Base-by-base conservation (phyloP, 2,329 filamentous ascomycete genomes). In the Cercospora canescens region DNA sequence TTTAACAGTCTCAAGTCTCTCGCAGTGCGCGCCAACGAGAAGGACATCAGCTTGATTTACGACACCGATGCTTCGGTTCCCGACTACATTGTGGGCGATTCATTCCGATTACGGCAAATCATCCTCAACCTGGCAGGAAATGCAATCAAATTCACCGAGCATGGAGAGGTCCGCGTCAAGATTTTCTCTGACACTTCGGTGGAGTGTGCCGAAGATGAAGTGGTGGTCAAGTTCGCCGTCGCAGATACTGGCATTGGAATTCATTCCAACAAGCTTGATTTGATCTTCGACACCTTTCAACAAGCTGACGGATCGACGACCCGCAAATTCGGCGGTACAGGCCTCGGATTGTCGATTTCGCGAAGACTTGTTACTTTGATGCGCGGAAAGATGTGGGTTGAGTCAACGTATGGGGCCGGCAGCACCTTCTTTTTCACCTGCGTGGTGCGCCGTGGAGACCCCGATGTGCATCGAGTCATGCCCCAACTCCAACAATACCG, bases 211-310 rank as follows among this genome's bases (percentile, higher is more conserved):
- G 83, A 85, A 11, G 89, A 91, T 72, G 92, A 97, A 78, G 97
- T 96, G 73, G 91, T 93, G 30, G 94, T 97, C 77, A 93, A 98
- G 80, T 98, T 98, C 80, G 90, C 94, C 62, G 95, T 99, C 35
- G 91, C 92, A 21, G 95, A 98, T 78, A 98, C 95, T 37, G 95
- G 95, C 72, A 99, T 98, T 75, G 95, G 95, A 74, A 98, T 98
- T 73, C 92, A 94, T 74, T 88, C 91, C 70, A 94, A 98, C 81
- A 98, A 98, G 82, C 87, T 98, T 61, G 93, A 97, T 76, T 85
- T 98, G 71, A 98, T 99, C 76, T 98, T 99, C 80, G 95, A 98
- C 81, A 98, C 94, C 0, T 98, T 98, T 88, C 94, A 97, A 79
- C 95, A 98, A 82, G 95, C 95, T 21, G 95, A 98, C 77, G 94